Base-by-base conservation (phyloP, 345 rosid genomes). In the Heritiera littoralis region DNA sequence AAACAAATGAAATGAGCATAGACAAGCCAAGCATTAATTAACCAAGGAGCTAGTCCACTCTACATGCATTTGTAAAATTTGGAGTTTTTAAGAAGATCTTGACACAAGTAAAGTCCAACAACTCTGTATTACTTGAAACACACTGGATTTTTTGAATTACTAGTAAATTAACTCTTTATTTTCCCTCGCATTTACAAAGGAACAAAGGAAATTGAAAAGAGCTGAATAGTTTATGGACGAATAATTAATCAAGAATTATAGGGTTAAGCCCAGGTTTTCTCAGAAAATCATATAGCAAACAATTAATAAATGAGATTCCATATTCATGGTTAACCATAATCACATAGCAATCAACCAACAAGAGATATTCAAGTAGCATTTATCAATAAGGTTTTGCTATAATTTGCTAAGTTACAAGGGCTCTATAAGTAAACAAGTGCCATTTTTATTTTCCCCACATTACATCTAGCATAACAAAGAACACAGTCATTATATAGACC, bases 311-410 rank as follows among this genome's bases (percentile, higher is more conserved):
- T 52, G 28, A 52, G 63, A 54, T 54, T 72, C 60, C 43, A 75
- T 9, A 28, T 77, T 52, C 64, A 54, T 23, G n/a, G 72, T 66
- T 64, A 66, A 66, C 49, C 38, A 54, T 52, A 51, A 51, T n/a
- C n/a, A n/a, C n/a, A n/a, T n/a, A n/a, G n/a, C n/a, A n/a, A n/a
- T n/a, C n/a, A n/a, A n/a, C n/a, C n/a, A n/a, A n/a, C n/a, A n/a
- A n/a, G n/a, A n/a, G n/a, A n/a, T n/a, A n/a, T n/a, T n/a, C n/a
- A n/a, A n/a, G n/a, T n/a, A n/a, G n/a, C n/a, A n/a, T n/a, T n/a
- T n/a, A n/a, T n/a, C n/a, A n/a, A n/a, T n/a, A n/a, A n/a, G n/a
- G n/a, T n/a, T n/a, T n/a, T n/a, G n/a, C n/a, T n/a, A n/a, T n/a
- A n/a, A n/a, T n/a, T n/a, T n/a, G n/a, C n/a, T n/a, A n/a, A n/a